Conservation (phyloP, 306 rosid species). For the Arachis stenosperma region DNA sequence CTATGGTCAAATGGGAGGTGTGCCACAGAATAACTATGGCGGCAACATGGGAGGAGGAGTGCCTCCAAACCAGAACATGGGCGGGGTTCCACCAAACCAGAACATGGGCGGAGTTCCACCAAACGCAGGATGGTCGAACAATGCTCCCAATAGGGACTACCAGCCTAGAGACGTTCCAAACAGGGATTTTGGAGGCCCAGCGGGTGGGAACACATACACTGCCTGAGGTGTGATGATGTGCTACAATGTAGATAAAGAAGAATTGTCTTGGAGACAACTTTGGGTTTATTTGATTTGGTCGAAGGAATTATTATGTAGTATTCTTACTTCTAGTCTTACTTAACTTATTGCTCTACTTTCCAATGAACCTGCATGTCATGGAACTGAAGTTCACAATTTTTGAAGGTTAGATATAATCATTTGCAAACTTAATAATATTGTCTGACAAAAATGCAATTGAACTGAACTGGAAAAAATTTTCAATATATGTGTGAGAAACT, state of each 20-base stretch:
- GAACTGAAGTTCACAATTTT: slow-evolving; percentile 25
- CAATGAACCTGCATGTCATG: slow-evolving; percentile 28
- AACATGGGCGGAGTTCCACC: slow-evolving; percentile 48
- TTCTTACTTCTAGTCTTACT: background rate
- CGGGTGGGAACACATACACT: slow-evolving; percentile 46
- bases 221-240: slow-evolving; percentile 40
- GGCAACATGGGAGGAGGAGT: slow-evolving; percentile 43
- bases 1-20: slow-evolving; percentile 36
- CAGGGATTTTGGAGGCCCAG: slow-evolving; percentile 43
- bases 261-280: slow-evolving; percentile 15
- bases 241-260: slow-evolving; percentile 50
- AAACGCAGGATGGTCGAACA: slow-evolving; percentile 56
- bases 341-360: slow-evolving; percentile 16
- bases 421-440: background rate
- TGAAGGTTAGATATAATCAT: slow-evolving; percentile 8
- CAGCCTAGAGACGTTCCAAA: slow-evolving; percentile 45
- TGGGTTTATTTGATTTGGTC: slow-evolving; percentile 31
- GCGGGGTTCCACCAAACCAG: slow-evolving; percentile 50
- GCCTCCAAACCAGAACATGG: slow-evolving; percentile 49
- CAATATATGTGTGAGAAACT: background rate
- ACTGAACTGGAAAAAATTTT: background rate
- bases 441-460: background rate
- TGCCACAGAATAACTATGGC: slow-evolving; percentile 35
- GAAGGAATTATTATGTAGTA: slow-evolving; percentile 31
- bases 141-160: slow-evolving; percentile 47